A percentile compares a stretch with the other conserved stretches of the same genome.
Evolutionary conservation across 2,329 filamentous ascomycete genomes (phyloP).

Genomic region (Mycosphaerella arachidis): DNA sequence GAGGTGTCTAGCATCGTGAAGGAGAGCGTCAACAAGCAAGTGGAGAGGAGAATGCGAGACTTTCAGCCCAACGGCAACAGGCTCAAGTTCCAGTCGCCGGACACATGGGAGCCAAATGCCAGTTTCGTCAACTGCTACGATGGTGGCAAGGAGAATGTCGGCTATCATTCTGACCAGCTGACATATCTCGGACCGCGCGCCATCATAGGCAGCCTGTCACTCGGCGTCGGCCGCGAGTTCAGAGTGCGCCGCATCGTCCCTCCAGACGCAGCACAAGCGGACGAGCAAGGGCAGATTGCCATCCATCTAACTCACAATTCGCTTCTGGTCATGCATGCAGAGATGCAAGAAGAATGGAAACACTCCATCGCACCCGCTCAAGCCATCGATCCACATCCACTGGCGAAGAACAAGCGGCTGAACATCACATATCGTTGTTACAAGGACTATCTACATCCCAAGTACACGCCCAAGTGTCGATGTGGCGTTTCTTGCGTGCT

Average conservation of each 20-base stretch:
- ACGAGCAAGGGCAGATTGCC: slow-evolving; percentile 78
- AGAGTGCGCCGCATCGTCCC: slow-evolving; percentile 74
- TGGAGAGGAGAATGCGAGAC: slow-evolving; percentile 64
- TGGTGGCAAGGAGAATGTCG: slow-evolving; percentile 75
- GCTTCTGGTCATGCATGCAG: slow-evolving; percentile 89
- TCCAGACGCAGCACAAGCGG: slow-evolving; percentile 42
- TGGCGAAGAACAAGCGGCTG: slow-evolving; percentile 75
- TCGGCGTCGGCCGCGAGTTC: slow-evolving; percentile 92
- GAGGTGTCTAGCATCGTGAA: slow-evolving; percentile 67
- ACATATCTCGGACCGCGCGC: slow-evolving; percentile 88
- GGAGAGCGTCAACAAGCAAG: slow-evolving; percentile 70
- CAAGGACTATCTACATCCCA: slow-evolving; percentile 69
- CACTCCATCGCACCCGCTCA: slow-evolving; percentile 73
- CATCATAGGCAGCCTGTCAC: slow-evolving; percentile 81
- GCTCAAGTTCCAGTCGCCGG: slow-evolving; percentile 69
- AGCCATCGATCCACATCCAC: slow-evolving; percentile 77
- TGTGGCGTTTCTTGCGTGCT: slow-evolving; percentile 67
- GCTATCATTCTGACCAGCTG: slow-evolving; percentile 87
- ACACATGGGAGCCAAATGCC: slow-evolving; percentile 74
- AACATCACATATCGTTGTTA: slow-evolving; percentile 95
- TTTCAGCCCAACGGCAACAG: slow-evolving; percentile 67
- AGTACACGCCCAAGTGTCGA: slow-evolving; percentile 69
- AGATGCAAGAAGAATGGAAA: slow-evolving; percentile 98
- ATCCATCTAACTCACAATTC: slow-evolving; percentile 95
- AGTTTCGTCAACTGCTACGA: slow-evolving; percentile 94